Evolutionary conservation across 2,329 filamentous ascomycete genomes (phyloP), one percentile per base, ranked within the genome.

Genomic region (Sporothrix variecibatus): DNA sequence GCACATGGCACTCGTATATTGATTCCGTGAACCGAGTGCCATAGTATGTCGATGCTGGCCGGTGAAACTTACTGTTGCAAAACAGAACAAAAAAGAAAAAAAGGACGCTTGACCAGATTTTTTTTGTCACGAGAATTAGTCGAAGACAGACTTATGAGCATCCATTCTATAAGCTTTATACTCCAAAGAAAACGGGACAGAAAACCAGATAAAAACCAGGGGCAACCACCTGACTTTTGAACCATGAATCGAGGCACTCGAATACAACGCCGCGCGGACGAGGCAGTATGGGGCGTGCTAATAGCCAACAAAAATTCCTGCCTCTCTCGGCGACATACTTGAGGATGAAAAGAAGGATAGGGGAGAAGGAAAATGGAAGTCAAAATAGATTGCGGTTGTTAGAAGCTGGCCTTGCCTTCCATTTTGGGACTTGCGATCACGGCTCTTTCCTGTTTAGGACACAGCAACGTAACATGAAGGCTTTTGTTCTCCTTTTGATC

Each of bases 361-460:
- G 17, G 15, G 26, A 40, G n/a, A 72, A 62, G 23, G 31, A 17
- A 67, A 58, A 67, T 9, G 31, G 62, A 15, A 38, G 20, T 12
- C 1, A 31, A 68, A 60, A 72, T 64, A 60, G 28, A 65, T n/a
- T 58, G 40, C 34, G 34, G 60, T 26, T 60, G 56, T 9, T 15
- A 7, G 40, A 20, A 34, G n/a, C 34, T 15, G 15, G 46, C 20
- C 43, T 12, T 58, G 40, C 72, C 60, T 73, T 73, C 64, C 72
- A n/a, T 49, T 51, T 73, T 60, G 34, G 58, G 62, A 68, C 6
- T 28, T 9, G 28, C 17, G 20, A 53, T 34, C 62, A 68, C 65
- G 58, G 23, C 65, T 73, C 65, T 70, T 70, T 38, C 72, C 64
- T 70, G 20, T 51, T 73, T 62, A 23, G 53, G 60, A 67, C 46